phyloP scores from a whole-genome alignment of 306 rosid genomes.

The Glycyrrhiza uralensis region DNA sequence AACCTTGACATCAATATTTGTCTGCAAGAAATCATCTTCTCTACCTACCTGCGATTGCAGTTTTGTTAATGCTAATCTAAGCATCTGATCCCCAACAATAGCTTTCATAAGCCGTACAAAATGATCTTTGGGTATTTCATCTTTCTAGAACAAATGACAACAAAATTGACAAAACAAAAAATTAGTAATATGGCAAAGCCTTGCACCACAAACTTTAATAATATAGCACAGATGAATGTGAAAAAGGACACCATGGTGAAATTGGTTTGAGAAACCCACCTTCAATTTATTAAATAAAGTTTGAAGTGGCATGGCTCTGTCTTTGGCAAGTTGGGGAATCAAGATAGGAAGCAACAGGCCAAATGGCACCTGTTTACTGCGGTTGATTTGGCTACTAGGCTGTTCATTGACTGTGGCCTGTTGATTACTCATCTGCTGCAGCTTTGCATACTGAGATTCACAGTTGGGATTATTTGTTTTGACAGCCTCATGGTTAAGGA shows the following conservation, averaged over 20 bases:
- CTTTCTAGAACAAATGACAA: constrained; percentile 48
- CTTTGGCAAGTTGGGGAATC: constrained; percentile 80
- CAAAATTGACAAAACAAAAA: constrained; percentile 23
- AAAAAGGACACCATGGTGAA: neutral
- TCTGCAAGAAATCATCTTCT: neutral
- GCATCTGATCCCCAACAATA: constrained; percentile 91
- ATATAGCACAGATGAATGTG: neutral
- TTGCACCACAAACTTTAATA: neutral
- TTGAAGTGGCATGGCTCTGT: constrained; percentile 78
- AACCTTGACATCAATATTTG: neutral
- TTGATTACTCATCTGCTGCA: constrained; percentile 94
- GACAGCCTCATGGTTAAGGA: constrained; percentile 42
- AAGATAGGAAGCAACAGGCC: constrained; percentile 70
- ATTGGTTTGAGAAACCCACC: constrained; percentile 42
- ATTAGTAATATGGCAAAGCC: constrained; percentile 23
- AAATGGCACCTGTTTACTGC: constrained; percentile 77
- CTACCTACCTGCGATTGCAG: constrained; percentile 65
- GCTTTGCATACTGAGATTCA: constrained; percentile 75
- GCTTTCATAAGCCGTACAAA: constrained; percentile 74
- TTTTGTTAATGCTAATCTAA: constrained; percentile 63
- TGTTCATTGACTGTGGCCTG: constrained; percentile 65
- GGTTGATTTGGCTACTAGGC: constrained; percentile 53
- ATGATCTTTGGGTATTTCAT: constrained; percentile 77
- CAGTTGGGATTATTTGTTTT: constrained; percentile 43
- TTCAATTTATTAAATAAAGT: constrained; percentile 65